Evolutionary conservation across 176 grass and related monocot genomes (phyloP), one percentile per base, ranked within the genome.

Genomic region (Bothriochloa decipiens): DNA sequence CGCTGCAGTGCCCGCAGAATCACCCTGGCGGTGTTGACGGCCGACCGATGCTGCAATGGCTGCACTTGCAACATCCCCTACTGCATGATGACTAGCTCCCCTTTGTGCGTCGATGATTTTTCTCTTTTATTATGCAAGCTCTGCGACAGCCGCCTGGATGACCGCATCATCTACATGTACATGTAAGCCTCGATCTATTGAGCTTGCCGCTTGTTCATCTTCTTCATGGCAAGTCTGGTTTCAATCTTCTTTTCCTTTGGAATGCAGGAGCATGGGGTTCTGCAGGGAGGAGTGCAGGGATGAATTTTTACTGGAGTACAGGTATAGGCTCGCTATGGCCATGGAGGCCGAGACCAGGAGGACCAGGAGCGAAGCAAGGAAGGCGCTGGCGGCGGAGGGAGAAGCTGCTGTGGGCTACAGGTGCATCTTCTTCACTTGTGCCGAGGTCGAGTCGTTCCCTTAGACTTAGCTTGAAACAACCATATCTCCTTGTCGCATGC

Each of bases 271-370:
- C 13, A 47, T 15, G 45, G 45, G 45, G 45, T 47, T 47, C 45
- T 47, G 45, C 12, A 47, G 12, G 13, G 45, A 49, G 25, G 80
- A 86, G 33, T 95, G 91, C 77, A 53, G 89, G 39, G 65, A 43
- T 35, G 47, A 65, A 6, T 92, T 87, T 55, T 81, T 90, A 12
- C 5, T 63, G 22, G 83, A 90, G 57, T 78, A 77, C 64, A 43
- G 81, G 55, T 39, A 77, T 15, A 91, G 74, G 41, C 49, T 41
- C 27, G 25, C 12, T 7, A 23, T 15, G 77, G 53, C 46, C 35
- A 9, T 46, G 2, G 42, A 74, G 25, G 58, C 58, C 58, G 77
- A 4, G 22, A 4, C 5, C 6, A 47, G 36, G 70, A 7, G 16
- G 32, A 0, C 12, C 12, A 65, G 32, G 7, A 7, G 33, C 6